Percentiles rank a stretch among this genome's conserved stretches.
phyloP scores from a whole-genome alignment of 495 filamentous ascomycete species.

The Oidiodendron maius region DNA sequence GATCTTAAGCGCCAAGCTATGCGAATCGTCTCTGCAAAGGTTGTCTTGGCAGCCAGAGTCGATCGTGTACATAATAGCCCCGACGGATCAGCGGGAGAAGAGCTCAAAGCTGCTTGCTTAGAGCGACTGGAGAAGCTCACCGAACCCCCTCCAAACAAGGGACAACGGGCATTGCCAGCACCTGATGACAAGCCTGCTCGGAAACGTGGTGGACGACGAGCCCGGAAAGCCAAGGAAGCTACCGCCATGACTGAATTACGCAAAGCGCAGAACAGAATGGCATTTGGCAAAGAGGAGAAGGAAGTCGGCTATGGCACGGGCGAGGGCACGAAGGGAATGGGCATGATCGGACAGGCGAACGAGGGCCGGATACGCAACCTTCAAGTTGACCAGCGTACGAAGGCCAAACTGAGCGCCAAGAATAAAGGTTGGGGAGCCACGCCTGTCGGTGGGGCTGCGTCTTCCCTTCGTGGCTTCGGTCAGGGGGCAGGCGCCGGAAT shows the following conservation, averaged over 20 bases:
- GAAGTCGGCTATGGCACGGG: slow-evolving; percentile 90
- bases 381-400: slow-evolving; percentile 89
- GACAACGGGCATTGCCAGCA: slow-evolving; percentile 79
- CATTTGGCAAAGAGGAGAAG: slow-evolving; percentile 91
- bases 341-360: slow-evolving; percentile 88
- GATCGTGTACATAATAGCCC: slow-evolving; percentile 80
- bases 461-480: slow-evolving; percentile 73
- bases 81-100: slow-evolving; percentile 77
- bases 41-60: slow-evolving; percentile 83
- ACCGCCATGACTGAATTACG: slow-evolving; percentile 94
- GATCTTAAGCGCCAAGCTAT: slow-evolving; percentile 93
- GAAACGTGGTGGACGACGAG: slow-evolving; percentile 88
- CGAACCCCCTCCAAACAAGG: slow-evolving; percentile 89
- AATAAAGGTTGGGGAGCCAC: slow-evolving; percentile 89
- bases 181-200: slow-evolving; percentile 93
- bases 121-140: slow-evolving; percentile 90
- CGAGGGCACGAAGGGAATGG: slow-evolving; percentile 80
- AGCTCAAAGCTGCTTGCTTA: slow-evolving; percentile 76
- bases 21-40: slow-evolving; percentile 89
- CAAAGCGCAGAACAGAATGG: slow-evolving; percentile 94
- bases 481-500: slow-evolving; percentile 48
- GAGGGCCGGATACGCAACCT: slow-evolving; percentile 80
- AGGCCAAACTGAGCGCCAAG: slow-evolving; percentile 88
- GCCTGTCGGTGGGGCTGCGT: slow-evolving; percentile 60
- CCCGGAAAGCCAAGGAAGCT: slow-evolving; percentile 93